Base-by-base conservation (phyloP, 306 rosid genomes). In the Lotus japonicus region DNA sequence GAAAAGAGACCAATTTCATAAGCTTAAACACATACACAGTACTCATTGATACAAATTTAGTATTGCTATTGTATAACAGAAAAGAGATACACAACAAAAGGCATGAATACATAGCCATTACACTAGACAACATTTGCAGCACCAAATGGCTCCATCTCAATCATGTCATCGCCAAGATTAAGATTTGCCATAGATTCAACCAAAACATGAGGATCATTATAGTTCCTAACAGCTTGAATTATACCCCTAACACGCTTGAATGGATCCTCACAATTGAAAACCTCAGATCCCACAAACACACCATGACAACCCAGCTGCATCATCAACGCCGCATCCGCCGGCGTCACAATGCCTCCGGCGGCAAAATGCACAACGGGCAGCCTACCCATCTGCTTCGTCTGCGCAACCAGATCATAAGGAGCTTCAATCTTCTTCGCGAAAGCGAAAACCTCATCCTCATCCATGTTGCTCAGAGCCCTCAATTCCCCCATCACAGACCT, bases 281-380 rank as follows among this genome's bases (percentile, higher is more conserved):
- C 57, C 56, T 86, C 91, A 2, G 78, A 70, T 46, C 84, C 91
- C 12, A 86, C 65, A 38, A 88, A 80, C 16, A 91, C 87, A 4
- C 97, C 97, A 12, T 88, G 89, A 64, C 97, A 88, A 0, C 97
- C 97, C 42, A 91, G 58, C 26, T 91, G 97, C 97, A 88, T 88
- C 96, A 91, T 75, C 76, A 91, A 35, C 9, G 91, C 92, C 17
- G 81, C 96, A 48, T 91, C 94, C 0, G 97, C 94, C n/a, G 97
- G 94, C 16, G 97, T 88, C 54, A 78, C 88, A 23, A 91, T 83
- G 33, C 97, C 97, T 0, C 97, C 89, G 28, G 87, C 79, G 11
- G 94, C 94, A 33, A 86, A 91, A 12, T 84, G 81, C 28, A 80
- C 82, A 13, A 81, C 94, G 2, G 91, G 97, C 3, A 88, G 85